Base-by-base conservation (phyloP, 2,329 filamentous ascomycete genomes). In the Penicillium sp. region DNA sequence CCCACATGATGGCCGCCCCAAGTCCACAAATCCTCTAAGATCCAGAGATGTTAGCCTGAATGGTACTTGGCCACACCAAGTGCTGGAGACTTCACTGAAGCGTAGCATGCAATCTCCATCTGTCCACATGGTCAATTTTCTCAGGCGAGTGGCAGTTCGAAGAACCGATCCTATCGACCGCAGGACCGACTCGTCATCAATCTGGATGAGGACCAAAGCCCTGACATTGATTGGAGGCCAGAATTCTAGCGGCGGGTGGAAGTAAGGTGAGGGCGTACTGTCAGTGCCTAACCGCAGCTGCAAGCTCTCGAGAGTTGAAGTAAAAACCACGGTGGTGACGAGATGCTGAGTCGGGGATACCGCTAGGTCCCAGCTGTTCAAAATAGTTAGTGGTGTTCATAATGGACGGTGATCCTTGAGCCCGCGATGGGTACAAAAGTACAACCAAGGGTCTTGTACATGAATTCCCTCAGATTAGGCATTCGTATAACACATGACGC, bases 211-310 rank as follows among this genome's bases (percentile, higher is more conserved):
- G 38, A 41, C n/a, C 38, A 41, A 41, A 7, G 38, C 38, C 38
- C 38, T 41, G 18, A 41, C 38, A 41, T 41, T 41, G 20, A 41
- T 41, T 20, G 38, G 38, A 25, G 38, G 38, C 38, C 38, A 41
- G 18, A 41, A 41, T 20, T 41, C 18, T 41, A 41, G 13, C 38
- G 38, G 38, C 25, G 38, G 38, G 38, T 41, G 38, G 20, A 41
- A 41, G 38, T 41, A 41, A 41, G 38, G 38, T 41, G 38, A 41
- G 38, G 38, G 38, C 38, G 38, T 41, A 18, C 38, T 41, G 38
- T 41, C 38, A 41, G 38, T 41, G 18, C 38, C 38, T 41, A 41
- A 20, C 38, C 38, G 38, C 38, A 41, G 38, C 38, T 41, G 38
- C 38, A 41, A 41, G 38, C 38, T 41, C 38, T 41, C 14, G 20